Base-by-base conservation (phyloP, 805 yeast species). In the Teunomyces stri region DNA sequence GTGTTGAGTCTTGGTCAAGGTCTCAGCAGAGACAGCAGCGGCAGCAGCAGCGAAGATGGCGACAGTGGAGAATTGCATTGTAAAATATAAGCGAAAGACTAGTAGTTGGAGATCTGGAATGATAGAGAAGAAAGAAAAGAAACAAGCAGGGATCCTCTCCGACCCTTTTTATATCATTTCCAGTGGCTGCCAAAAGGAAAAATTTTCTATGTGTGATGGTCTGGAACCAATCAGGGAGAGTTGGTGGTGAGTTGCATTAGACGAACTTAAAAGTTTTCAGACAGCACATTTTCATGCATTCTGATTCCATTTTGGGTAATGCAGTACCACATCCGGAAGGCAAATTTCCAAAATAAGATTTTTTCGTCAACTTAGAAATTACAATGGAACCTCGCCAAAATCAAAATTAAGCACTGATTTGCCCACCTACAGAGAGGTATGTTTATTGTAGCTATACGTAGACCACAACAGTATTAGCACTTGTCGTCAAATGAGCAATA, bases 31-130 rank as follows among this genome's bases (percentile, higher is more conserved):
- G 52, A 59, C 68, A 48, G 59, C 48, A 52, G 65, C 66, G 48
- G 61, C 70, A 37, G 62, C 66, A 48, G 65, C 64, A 52, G 72
- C 68, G 59, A 66, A 51, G 61, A 62, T 59, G 48, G 69, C 62
- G 65, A 64, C 59, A 47, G 58, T 61, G 55, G 72, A 62, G 68
- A 70, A 72, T 68, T 72, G 75, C 77, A 72, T 72, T 65, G 28
- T 40, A 44, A 45, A 36, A 30, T 31, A 30, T 31, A 22, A 43
- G 45, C 51, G 56, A 48, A 25, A 44, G 56, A 48, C 49, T 46
- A 40, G 47, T 44, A 41, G 44, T 41, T 41, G 31, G 44, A 25
- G 36, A 37, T 37, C 40, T 37, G 20, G 11, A 6, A n/a, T 37
- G 40, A 37, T 37, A 22, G 15, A 37, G 40, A 37, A 37, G 29